Percentiles rank a stretch among this genome's conserved stretches.
Evolutionary conservation across 371 early-diverging fungal species (phyloP).

Genomic region (Gilbertella persicaria): DNA sequence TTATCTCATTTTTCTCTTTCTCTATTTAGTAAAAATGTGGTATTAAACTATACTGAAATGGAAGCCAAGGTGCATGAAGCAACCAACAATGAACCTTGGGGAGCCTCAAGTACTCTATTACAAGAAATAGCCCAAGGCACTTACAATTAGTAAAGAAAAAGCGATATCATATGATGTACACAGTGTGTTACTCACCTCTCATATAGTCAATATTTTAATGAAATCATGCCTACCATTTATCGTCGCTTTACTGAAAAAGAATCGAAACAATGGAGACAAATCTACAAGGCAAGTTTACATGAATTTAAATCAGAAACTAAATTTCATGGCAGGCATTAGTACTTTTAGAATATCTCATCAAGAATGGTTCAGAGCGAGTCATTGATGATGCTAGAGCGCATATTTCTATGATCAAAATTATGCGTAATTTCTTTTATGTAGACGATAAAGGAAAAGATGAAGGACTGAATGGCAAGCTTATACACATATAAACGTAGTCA

Average conservation of each 20-base stretch:
- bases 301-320: not conserved
- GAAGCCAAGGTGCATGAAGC: conserved; percentile 89
- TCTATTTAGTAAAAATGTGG: conserved; percentile 70
- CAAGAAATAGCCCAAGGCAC: conserved; percentile 87
- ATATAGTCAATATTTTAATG: conserved; percentile 81
- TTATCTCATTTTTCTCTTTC: not conserved
- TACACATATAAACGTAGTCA: not conserved
- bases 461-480: conserved; percentile 85
- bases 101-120: conserved; percentile 91
- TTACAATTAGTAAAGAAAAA: conserved; percentile 65
- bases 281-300: conserved; percentile 81
- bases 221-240: conserved; percentile 92
- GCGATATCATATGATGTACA: not conserved
- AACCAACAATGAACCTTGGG: conserved; percentile 88
- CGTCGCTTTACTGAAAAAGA: conserved; percentile 85
- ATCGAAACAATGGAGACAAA: conserved; percentile 87
- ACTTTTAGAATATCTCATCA: conserved; percentile 90
- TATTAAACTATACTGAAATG: conserved; percentile 85
- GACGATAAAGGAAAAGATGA: conserved; percentile 96
- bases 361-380: conserved; percentile 93
- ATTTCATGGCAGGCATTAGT: conserved; percentile 67
- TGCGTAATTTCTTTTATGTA: conserved; percentile 79
- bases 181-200: too few relatives aligned
- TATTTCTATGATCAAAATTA: conserved; percentile 81
- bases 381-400: conserved; percentile 85